Evolutionary conservation across 495 filamentous ascomycete species (phyloP), one percentile per base, ranked within the genome.

Genomic region (Durotheca rogersii): DNA sequence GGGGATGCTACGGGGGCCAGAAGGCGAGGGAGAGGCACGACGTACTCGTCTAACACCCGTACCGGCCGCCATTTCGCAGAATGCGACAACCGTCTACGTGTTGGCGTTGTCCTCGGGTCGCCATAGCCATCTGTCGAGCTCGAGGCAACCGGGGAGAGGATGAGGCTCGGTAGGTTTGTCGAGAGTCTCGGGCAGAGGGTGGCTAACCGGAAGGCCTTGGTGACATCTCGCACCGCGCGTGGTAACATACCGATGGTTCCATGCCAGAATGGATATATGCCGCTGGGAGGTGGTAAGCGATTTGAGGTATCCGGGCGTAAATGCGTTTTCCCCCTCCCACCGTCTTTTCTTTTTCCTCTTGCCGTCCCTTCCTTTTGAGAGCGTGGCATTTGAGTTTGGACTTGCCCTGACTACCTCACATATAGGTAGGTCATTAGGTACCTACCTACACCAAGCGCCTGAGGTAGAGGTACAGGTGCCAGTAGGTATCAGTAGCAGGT

Each of bases 41-140:
- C 83, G 57, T 81, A 93, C 89, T 95, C 88, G 73, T 96, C 91
- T 42, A 96, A 69, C n/a, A 87, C 83, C 27, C 83, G 82, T 17
- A 85, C 85, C 12, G 88, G 87, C 40, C 89, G 78, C 89, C 89
- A 95, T 68, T 84, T 82, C 7, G 86, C 60, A 32, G 71, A 64
- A 27, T 60, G 56, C 6, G 40, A 38, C 49, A 50, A 55, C 42
- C 60, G 47, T 38, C 35, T 56, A 36, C 36, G 33, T 15, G 11
- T 14, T 27, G 20, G 7, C 5, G 12, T 34, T 12, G 23, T 37
- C 23, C n/a, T 11, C 15, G 10, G 15, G 19, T 49, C 30, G 31
- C 15, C 20, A 29, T 10, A 20, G 16, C 51, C 33, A 23, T 45
- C 20, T 38, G 15, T 18, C 9, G 40, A 36, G 23, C 41, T 59